Evolutionary conservation across 2,329 filamentous ascomycete species (phyloP), one percentile per base, ranked within the genome.

Genomic region (Stagonosporopsis vannaccii): DNA sequence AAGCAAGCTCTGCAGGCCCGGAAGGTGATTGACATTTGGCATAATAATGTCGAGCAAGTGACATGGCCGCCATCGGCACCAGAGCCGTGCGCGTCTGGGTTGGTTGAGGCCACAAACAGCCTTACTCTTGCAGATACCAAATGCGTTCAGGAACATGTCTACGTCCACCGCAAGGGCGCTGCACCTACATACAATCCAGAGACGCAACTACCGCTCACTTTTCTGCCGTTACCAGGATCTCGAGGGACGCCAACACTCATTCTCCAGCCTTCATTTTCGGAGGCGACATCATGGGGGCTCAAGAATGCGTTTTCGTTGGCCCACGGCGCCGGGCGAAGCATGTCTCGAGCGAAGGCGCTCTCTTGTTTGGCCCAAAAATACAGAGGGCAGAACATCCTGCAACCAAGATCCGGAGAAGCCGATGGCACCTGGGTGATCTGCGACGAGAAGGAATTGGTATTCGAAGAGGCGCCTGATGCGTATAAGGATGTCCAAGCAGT

Each of bases 161-260:
- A 72, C 46, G 66, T 78, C 47, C 74, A 77, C 45, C 70, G 75
- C 49, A 77, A 78, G 69, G 76, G 76, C 20, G 74, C 74, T 17
- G 75, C 74, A 17, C 74, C 75, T 0, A 69, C 71, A 0, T 65
- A 69, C 41, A 40, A 67, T 28, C 62, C 68, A 0, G 43, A 33
- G 11, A 67, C 66, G 5, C 56, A 61, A 4, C 37, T 55, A 2
- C 71, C 70, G 7, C 66, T 74, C 17, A 13, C 50, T 30, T 49
- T 77, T 23, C 65, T 78, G 13, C 75, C 76, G 6, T 68, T 77
- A 3, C 75, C 74, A 1, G 74, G 75, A 33, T 76, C 73, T 8
- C 72, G 76, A 17, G 74, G 70, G 6, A 78, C 74, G 6, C 73
- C 75, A 26, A 78, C 75, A 4, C 59, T 77, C n/a, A 70, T 78